Evolutionary conservation across 495 filamentous ascomycete species (phyloP).

Genomic region (Annulohypoxylon bovei): DNA sequence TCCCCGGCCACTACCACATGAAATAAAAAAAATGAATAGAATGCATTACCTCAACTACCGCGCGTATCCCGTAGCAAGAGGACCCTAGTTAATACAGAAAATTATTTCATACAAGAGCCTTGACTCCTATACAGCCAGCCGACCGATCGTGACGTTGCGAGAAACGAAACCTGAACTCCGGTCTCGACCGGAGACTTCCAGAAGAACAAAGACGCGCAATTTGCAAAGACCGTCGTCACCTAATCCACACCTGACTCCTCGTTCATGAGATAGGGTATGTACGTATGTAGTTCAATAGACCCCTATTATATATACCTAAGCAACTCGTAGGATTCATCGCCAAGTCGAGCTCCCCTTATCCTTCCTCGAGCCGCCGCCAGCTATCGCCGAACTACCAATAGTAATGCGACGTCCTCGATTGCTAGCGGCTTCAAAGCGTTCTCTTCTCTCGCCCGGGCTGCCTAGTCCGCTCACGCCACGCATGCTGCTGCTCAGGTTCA

Average conservation of each 20-base stretch:
- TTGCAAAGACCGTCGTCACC: slow-evolving; percentile 1
- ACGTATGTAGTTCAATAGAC: background rate
- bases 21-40: background rate
- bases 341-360: slow-evolving; percentile 36
- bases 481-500: slow-evolving; percentile 53
- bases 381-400: slow-evolving; percentile 44
- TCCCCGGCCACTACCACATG: background rate
- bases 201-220: slow-evolving; percentile 12
- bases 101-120: slow-evolving; percentile 5
- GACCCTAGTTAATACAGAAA: slow-evolving; percentile 9
- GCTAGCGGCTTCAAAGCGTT: background rate
- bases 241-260: background rate
- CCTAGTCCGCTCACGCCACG: slow-evolving; percentile 36
- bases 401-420: slow-evolving; percentile 43
- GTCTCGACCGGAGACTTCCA: slow-evolving; percentile 2
- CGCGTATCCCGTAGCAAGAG: background rate
- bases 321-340: slow-evolving; percentile 31
- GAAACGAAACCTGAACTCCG: slow-evolving; percentile 11
- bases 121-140: slow-evolving; percentile 10
- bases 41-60: background rate
- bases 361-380: slow-evolving; percentile 24
- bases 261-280: background rate
- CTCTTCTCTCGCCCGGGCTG: slow-evolving; percentile 39
- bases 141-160: slow-evolving; percentile 2
- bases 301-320: too few species aligned